Conservation (phyloP, 169 alveolate genomes). For the Blepharisma undulans region DNA sequence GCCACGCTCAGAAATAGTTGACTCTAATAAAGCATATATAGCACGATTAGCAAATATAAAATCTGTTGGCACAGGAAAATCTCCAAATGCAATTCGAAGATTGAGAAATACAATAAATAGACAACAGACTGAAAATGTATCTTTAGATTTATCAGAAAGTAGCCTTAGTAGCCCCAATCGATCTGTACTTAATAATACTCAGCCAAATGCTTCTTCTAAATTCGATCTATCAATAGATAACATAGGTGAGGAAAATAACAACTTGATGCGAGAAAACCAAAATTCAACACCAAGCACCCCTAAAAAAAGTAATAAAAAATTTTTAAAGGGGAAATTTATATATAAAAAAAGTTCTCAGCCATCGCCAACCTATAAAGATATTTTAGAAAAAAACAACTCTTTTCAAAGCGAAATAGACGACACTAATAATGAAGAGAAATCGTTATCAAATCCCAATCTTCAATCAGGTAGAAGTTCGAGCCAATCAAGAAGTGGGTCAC, state of each 20-base stretch:
- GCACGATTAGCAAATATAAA: not conserved
- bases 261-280: not conserved
- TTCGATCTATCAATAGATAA: not conserved
- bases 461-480: not conserved
- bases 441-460: not conserved
- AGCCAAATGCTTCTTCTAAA: not conserved
- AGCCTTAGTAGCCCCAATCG: not conserved
- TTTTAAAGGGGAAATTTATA: not conserved
- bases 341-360: not conserved
- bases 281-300: not conserved
- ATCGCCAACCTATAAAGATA: not conserved
- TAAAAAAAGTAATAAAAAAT: too few relatives aligned
- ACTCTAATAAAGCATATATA: not conserved
- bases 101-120: not conserved
- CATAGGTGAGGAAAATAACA: not conserved
- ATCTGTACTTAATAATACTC: not conserved
- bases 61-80: not conserved
- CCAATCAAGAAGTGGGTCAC: not conserved
- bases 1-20: not conserved
- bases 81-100: not conserved
- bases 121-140: not conserved
- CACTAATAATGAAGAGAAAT: not conserved
- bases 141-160: not conserved
- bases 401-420: not conserved
- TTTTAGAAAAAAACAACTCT: not conserved